Conservation (phyloP, 2,329 filamentous ascomycete genomes). For the Neofusicoccum sp. region DNA sequence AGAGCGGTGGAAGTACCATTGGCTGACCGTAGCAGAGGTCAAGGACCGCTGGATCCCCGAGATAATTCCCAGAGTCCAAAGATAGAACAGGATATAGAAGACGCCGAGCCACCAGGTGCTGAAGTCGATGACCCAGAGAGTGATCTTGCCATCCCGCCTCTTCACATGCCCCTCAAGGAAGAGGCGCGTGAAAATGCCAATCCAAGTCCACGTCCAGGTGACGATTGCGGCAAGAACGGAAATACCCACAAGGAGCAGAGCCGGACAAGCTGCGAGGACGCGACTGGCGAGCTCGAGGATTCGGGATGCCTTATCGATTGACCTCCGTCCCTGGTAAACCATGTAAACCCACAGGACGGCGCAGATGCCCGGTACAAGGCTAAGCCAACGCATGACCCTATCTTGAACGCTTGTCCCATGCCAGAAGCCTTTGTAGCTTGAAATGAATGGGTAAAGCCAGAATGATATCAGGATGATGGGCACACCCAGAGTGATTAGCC, state of each 20-base stretch:
- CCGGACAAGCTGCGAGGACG: slow-evolving; percentile 81
- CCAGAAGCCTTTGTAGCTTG: slow-evolving; percentile 77
- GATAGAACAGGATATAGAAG: slow-evolving; percentile 89
- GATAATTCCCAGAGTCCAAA: slow-evolving; percentile 89
- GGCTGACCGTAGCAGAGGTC: slow-evolving; percentile 90
- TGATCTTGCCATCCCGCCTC: slow-evolving; percentile 41
- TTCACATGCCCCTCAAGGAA: slow-evolving; percentile 90
- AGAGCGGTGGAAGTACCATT: slow-evolving; percentile 98
- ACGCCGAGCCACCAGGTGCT: slow-evolving; percentile 95
- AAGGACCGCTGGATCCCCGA: slow-evolving; percentile 86
- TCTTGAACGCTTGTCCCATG: slow-evolving; percentile 82
- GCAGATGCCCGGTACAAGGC: slow-evolving; percentile 70
- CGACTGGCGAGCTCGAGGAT: slow-evolving; percentile 91
- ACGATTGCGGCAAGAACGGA: slow-evolving; percentile 72
- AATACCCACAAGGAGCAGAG: slow-evolving; percentile 80
- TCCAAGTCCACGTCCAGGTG: slow-evolving; percentile 92
- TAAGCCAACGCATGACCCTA: slow-evolving; percentile 80
- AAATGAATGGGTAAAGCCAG: slow-evolving; percentile 84
- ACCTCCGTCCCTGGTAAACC: slow-evolving; percentile 74
- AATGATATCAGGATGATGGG: slow-evolving; percentile 86
- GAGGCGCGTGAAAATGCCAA: slow-evolving; percentile 92
- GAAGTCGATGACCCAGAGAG: slow-evolving; percentile 75
- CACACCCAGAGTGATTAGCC: slow-evolving; percentile 76
- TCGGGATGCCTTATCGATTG: slow-evolving; percentile 76
- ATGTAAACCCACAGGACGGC: slow-evolving; percentile 81